Evolutionary conservation across 2,329 filamentous ascomycete genomes (phyloP).

Genomic region (Talaromyces piceae): DNA sequence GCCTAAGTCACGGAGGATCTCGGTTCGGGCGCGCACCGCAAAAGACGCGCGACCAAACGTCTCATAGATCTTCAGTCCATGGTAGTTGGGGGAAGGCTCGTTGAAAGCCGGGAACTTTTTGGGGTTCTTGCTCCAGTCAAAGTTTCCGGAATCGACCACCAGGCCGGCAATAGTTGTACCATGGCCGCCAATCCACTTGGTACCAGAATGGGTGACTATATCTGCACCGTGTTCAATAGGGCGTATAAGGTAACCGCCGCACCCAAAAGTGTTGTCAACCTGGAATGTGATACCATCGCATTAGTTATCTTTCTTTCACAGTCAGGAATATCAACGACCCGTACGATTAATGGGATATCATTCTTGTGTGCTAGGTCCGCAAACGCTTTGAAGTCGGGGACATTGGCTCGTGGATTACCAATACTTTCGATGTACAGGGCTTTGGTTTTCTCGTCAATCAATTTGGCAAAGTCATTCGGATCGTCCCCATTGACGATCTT

Average conservation of each 20-base stretch:
- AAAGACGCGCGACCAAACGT: constrained; percentile 75
- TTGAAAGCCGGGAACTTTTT: constrained; percentile 81
- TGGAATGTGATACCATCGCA: constrained; percentile 32
- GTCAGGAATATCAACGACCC: not conserved
- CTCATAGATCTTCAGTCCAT: constrained; percentile 85
- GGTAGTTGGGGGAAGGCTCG: constrained; percentile 78
- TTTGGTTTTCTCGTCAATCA: constrained; percentile 83
- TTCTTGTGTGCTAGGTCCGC: constrained; percentile 62
- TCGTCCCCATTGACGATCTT: constrained; percentile 56
- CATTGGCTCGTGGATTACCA: constrained; percentile 80
- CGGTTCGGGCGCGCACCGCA: constrained; percentile 71
- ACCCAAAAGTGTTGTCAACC: constrained; percentile 78
- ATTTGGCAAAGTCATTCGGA: constrained; percentile 61
- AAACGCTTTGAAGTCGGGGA: constrained; percentile 77
- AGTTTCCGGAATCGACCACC: constrained; percentile 74
- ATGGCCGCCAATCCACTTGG: constrained; percentile 90
- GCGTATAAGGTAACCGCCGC: constrained; percentile 72
- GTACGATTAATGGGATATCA: constrained; percentile 53
- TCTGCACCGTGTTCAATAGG: constrained; percentile 81
- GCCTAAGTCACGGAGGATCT: constrained; percentile 76
- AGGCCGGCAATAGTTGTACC: constrained; percentile 79
- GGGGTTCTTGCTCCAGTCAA: constrained; percentile 56
- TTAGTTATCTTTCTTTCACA: constrained; percentile 1
- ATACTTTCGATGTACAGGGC: constrained; percentile 81
- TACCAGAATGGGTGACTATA: constrained; percentile 81